phyloP scores from a whole-genome alignment of 2,329 filamentous ascomycete genomes.

The Piedraia hortae region DNA sequence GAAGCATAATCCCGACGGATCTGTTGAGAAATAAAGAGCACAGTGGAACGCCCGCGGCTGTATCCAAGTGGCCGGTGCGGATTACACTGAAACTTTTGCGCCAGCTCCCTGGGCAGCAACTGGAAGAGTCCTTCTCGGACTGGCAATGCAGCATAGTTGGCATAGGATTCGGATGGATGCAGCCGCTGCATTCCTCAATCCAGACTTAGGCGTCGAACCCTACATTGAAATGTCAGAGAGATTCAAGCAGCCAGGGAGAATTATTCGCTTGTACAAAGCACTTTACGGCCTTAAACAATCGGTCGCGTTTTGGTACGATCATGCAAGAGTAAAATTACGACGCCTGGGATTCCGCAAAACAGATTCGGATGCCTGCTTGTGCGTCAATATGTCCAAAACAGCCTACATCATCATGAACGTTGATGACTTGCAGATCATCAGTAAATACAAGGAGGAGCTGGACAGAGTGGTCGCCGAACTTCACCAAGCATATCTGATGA shows the following conservation, averaged over 20 bases:
- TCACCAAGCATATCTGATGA: neutral
- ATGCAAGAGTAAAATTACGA: conserved; percentile 1
- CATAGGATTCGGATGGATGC: conserved; percentile 4
- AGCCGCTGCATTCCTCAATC: conserved; percentile 5
- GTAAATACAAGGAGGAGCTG: neutral
- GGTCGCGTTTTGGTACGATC: conserved; percentile 1
- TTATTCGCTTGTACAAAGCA: conserved; percentile 1
- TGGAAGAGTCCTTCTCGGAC: conserved; percentile 3
- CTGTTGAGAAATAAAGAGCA: conserved; percentile 5
- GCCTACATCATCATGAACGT: conserved; percentile 1
- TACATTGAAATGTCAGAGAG: conserved; percentile 4
- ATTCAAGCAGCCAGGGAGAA: conserved; percentile 1
- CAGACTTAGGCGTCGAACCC: conserved; percentile 2
- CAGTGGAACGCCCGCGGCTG: conserved; percentile 6
- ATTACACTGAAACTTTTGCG: conserved; percentile 7
- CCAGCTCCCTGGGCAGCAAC: conserved; percentile 3
- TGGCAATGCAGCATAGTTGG: conserved; percentile 1
- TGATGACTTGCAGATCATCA: conserved; percentile 1
- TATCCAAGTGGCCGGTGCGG: conserved; percentile 5
- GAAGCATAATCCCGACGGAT: conserved; percentile 4
- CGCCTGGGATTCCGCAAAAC: neutral
- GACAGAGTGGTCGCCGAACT: neutral
- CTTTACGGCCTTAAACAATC: conserved; percentile 6
- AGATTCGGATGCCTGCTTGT: neutral
- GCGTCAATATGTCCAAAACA: neutral